Percentiles rank a stretch among this genome's conserved stretches.
Conservation (phyloP, 202 grass and related monocot genomes). For the Musa balbisiana region DNA sequence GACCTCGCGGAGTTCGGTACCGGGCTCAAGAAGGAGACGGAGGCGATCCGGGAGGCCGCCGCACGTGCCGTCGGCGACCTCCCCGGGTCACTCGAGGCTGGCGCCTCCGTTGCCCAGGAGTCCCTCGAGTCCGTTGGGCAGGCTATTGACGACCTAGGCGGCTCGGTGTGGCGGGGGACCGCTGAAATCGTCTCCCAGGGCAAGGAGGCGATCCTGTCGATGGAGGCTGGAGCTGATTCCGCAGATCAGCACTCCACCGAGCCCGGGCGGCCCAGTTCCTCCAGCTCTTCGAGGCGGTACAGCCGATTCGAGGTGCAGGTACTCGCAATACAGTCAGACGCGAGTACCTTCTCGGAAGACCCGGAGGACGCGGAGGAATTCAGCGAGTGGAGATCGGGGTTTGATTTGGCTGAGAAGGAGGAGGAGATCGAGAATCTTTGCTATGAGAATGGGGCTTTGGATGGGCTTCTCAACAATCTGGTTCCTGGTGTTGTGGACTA, state of each 20-base stretch:
- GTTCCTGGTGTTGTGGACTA: slow-evolving; percentile 47
- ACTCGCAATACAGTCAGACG: slow-evolving; percentile 66
- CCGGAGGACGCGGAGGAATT: slow-evolving; percentile 69
- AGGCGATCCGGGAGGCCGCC: slow-evolving; percentile 45
- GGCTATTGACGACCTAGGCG: neutral
- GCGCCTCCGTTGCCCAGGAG: slow-evolving; percentile 34
- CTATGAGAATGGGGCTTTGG: slow-evolving; percentile 50
- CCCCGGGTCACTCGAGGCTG: neutral
- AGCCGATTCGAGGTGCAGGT: slow-evolving; percentile 72
- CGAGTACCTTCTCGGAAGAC: slow-evolving; percentile 53
- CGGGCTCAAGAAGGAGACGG: too few species aligned
- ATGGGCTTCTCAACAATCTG: slow-evolving; percentile 47
- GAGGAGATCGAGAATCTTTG: slow-evolving; percentile 67
- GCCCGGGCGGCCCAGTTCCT: slow-evolving; percentile 19
- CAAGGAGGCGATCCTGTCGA: slow-evolving; percentile 43
- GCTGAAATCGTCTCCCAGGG: slow-evolving; percentile 56
- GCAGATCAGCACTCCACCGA: slow-evolving; percentile 7
- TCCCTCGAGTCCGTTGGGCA: slow-evolving; percentile 22
- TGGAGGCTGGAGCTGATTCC: slow-evolving; percentile 7
- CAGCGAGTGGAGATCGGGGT: slow-evolving; percentile 45
- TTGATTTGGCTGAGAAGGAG: slow-evolving; percentile 47
- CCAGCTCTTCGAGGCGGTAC: slow-evolving; percentile 37
- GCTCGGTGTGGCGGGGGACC: too few species aligned
- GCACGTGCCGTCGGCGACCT: slow-evolving; percentile 15
- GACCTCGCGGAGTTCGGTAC: too few species aligned